phyloP scores from a whole-genome alignment of 2,329 filamentous ascomycete genomes.

The Bipolaris bicolor region DNA sequence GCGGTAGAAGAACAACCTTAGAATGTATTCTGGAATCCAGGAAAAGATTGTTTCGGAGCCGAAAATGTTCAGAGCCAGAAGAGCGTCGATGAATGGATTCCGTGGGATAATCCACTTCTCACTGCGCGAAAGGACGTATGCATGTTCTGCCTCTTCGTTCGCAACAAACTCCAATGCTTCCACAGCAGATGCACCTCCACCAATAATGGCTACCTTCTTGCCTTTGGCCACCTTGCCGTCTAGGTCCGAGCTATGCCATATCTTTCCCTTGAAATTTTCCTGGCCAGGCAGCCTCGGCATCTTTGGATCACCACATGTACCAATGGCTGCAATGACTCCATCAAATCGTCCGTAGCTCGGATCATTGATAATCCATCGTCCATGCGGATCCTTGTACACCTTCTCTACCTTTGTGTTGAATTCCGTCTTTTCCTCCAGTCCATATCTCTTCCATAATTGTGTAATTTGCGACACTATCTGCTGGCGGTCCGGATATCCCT shows the following conservation, averaged over 20 bases:
- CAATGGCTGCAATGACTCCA: slow-evolving; percentile 77
- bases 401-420: slow-evolving; percentile 74
- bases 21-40: slow-evolving; percentile 77
- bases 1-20: slow-evolving; percentile 81
- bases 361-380: slow-evolving; percentile 80
- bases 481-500: slow-evolving; percentile 77
- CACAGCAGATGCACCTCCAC: slow-evolving; percentile 80
- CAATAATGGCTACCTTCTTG: slow-evolving; percentile 78
- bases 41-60: slow-evolving; percentile 77
- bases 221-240: slow-evolving; percentile 74
- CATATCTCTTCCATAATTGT: slow-evolving; percentile 76
- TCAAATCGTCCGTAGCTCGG: slow-evolving; percentile 74
- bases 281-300: slow-evolving; percentile 73
- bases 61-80: slow-evolving; percentile 79
- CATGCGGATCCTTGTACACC: slow-evolving; percentile 70
- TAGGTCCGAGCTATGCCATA: slow-evolving; percentile 77
- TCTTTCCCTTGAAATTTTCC: slow-evolving; percentile 71
- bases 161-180: slow-evolving; percentile 83
- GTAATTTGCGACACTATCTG: slow-evolving; percentile 77
- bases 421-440: slow-evolving; percentile 70
- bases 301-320: slow-evolving; percentile 80
- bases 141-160: slow-evolving; percentile 68
- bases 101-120: slow-evolving; percentile 90
- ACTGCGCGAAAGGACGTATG: slow-evolving; percentile 74
- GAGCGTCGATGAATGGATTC: slow-evolving; percentile 73